Evolutionary conservation across 2,329 filamentous ascomycete species (phyloP).

Genomic region (Drechslerella stenobrocha): DNA sequence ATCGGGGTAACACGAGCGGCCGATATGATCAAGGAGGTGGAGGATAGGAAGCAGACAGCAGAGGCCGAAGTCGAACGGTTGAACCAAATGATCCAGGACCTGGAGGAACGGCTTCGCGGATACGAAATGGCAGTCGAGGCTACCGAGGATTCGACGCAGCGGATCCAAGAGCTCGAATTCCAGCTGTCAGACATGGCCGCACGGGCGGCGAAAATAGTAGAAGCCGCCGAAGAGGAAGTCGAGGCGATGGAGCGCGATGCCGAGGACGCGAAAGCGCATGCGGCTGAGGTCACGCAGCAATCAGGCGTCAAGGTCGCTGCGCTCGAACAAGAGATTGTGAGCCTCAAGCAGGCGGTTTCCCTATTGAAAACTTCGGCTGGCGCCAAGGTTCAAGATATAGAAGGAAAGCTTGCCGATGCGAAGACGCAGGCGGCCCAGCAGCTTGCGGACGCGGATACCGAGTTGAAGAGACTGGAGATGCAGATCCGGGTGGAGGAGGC

Average conservation of each 20-base stretch:
- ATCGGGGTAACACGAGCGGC: constrained; percentile 12
- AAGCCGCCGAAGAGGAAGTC: constrained; percentile 34
- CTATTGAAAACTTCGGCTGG: constrained; percentile 6
- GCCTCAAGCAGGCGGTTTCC: constrained; percentile 9
- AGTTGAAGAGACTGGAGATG: constrained; percentile 39
- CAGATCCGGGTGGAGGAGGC: constrained; percentile 43
- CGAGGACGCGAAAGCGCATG: constrained; percentile 34
- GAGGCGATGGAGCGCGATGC: constrained; percentile 35
- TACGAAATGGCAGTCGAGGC: constrained; percentile 15
- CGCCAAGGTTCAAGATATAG: constrained; percentile 11
- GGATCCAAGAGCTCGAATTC: constrained; percentile 20
- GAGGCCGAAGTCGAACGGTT: constrained; percentile 18
- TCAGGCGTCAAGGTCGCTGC: constrained; percentile 29
- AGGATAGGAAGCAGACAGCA: constrained; percentile 11
- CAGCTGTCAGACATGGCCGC: constrained; percentile 13
- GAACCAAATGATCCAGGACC: constrained; percentile 8
- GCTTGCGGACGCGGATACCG: constrained; percentile 25
- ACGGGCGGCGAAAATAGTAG: constrained; percentile 23
- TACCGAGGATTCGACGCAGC: constrained; percentile 17
- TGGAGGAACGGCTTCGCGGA: constrained; percentile 24
- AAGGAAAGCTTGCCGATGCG: constrained; percentile 23
- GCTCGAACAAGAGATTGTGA: constrained; percentile 13
- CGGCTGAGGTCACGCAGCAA: constrained; percentile 30
- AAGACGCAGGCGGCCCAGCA: constrained; percentile 28
- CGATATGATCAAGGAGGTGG: constrained; percentile 12